Evolutionary conservation across 768 basidiomycete species (phyloP), one percentile per base, ranked within the genome.

Genomic region (Leccinum incarnatum): DNA sequence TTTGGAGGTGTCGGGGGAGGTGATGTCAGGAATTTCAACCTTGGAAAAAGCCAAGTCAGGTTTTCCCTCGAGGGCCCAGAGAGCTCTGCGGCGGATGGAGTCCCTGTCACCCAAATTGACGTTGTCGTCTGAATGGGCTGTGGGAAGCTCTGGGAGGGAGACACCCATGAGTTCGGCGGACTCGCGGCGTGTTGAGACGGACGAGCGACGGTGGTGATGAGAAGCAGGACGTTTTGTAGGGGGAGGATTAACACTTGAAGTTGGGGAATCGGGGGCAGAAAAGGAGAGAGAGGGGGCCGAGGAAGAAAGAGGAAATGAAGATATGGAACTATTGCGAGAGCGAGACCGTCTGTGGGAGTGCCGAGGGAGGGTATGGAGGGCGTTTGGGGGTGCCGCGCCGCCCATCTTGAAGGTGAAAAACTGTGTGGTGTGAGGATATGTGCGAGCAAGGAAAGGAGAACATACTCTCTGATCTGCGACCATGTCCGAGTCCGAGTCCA

Each of bases 101-200:
- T 91, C 88, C 74, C 83, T 86, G 64, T 89, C 87, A 30, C 84
- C 86, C 25, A 87, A 66, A 62, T 83, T 86, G 66, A 88, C 75
- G 65, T 85, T 85, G 69, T 89, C 86, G 32, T 91, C 87, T 2
- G 84, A 78, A 27, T 77, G 76, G 2, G 83, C 81, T 9, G 81
- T 65, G 5, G 85, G 83, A 25, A 91, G 79, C 60, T 86, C 84
- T 12, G 89, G 85, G 40, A 90, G 76, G 23, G 87, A 75, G 12
- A 91, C 82, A 27, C 92, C 91, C 90, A 96, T 95, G 68, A 96
- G 77, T 67, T 95, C 94, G 17, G 92, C 89, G 19, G 92, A 94
- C 76, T 96, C 94, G 63, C 81, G 83, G 60, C 93, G 87, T 42
- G 93, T 95, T 10, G 94, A 93, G 27, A 96, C 91, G 25, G 91